Conservation (phyloP, 169 alveolate species). For the Eimeria maxima region DNA sequence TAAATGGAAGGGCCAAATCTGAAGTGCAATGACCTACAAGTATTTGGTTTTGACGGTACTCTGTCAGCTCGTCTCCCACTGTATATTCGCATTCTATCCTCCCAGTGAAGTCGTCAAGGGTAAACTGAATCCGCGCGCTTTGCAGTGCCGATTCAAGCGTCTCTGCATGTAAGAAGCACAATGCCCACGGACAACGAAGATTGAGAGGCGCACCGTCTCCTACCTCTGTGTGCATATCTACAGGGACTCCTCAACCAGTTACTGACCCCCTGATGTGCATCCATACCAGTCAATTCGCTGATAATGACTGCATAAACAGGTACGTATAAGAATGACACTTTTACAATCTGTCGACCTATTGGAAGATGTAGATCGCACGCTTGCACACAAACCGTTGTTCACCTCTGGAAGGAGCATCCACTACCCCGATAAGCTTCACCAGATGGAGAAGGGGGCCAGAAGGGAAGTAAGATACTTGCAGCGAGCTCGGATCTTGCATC, state of each 20-base stretch:
- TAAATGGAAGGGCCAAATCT: neutral
- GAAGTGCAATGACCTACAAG: neutral
- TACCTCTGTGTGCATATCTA: neutral
- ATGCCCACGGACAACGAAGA: neutral
- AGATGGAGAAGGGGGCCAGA: slow-evolving; percentile 65
- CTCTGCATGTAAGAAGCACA: neutral
- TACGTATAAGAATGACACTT: neutral
- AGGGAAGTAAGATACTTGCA: slow-evolving; percentile 32
- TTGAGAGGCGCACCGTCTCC: neutral
- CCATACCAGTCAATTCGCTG: neutral
- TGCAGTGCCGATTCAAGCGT: slow-evolving; percentile 32
- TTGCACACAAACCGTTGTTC: neutral
- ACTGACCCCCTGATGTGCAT: neutral
- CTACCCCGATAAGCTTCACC: slow-evolving; percentile 47
- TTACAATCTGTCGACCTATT: neutral
- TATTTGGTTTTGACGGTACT: slow-evolving; percentile 48
- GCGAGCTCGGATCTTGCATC: slow-evolving; percentile 67
- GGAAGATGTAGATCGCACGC: neutral
- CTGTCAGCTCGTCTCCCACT: slow-evolving; percentile 55
- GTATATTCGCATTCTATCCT: slow-evolving; percentile 55
- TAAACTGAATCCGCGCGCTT: slow-evolving; percentile 35
- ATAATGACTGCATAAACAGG: neutral
- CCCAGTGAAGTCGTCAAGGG: slow-evolving; percentile 44
- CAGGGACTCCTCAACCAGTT: neutral
- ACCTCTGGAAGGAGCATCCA: slow-evolving; percentile 36